phyloP scores from a whole-genome alignment of 2,329 filamentous ascomycete genomes.

The Fusarium lyarnte region DNA sequence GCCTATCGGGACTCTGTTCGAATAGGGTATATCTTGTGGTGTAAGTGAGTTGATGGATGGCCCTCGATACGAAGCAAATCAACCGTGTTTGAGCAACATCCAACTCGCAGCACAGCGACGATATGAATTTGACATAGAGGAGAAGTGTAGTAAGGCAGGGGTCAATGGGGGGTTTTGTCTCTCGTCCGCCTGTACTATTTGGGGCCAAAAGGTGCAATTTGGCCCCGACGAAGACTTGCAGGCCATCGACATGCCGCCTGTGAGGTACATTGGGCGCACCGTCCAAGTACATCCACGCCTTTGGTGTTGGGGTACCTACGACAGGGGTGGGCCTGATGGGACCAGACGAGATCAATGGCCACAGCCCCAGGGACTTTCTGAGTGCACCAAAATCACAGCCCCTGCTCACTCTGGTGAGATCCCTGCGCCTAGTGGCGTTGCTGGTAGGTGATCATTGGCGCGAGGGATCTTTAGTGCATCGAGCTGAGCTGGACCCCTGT shows the following conservation, averaged over 20 bases:
- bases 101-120: background rate
- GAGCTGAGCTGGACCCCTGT: slow-evolving; percentile 34
- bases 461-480: slow-evolving; percentile 16
- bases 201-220: background rate
- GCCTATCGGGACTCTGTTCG: too few species aligned
- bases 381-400: slow-evolving; percentile 8
- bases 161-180: slow-evolving; percentile 31
- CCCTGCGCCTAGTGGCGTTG: slow-evolving; percentile 17
- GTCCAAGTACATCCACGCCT: background rate
- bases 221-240: background rate
- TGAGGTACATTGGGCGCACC: slow-evolving; percentile 6
- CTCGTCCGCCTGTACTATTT: slow-evolving; percentile 13
- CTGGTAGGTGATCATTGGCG: slow-evolving; percentile 25
- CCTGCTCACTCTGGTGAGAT: slow-evolving; percentile 11
- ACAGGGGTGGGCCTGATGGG: slow-evolving; percentile 13
- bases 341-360: slow-evolving; percentile 25
- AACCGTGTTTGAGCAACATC: background rate
- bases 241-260: slow-evolving; percentile 1
- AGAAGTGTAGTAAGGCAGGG: slow-evolving; percentile 5
- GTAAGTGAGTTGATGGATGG: slow-evolving; percentile 2
- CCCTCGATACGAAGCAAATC: slow-evolving; percentile 19
- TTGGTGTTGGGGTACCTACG: background rate
- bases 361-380: background rate
- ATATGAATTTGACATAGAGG: background rate
- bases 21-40: background rate